These are phyloP conservation scores for Baudoinia panamericana DNA, from an alignment of 495 filamentous ascomycete genomes.

Conservation along the genomic window DNA sequence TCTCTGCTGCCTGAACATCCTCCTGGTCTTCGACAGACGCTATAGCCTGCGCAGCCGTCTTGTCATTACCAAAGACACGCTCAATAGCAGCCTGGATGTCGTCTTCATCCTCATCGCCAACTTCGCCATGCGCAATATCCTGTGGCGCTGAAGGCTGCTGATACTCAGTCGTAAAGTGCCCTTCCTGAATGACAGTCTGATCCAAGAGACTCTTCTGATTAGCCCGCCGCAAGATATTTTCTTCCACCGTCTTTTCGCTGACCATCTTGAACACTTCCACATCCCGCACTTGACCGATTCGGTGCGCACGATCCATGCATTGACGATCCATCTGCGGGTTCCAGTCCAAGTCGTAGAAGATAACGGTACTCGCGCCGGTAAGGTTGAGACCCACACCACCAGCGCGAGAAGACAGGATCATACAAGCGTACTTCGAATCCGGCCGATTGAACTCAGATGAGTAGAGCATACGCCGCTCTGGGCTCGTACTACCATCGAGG, in stretches of 20 bases:
- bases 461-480: conserved; percentile 88
- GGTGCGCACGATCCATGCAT: conserved; percentile 94
- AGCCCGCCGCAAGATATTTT: conserved; percentile 91
- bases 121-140: conserved; percentile 51
- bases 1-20: conserved; percentile 81
- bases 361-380: conserved; percentile 93
- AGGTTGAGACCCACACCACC: conserved; percentile 94
- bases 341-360: conserved; percentile 99
- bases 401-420: conserved; percentile 89
- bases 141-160: conserved; percentile 41
- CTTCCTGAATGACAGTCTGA: conserved; percentile 96
- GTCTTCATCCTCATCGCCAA: conserved; percentile 54
- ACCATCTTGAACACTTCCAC: conserved; percentile 98
- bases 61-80: conserved; percentile 53
- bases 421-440: conserved; percentile 58
- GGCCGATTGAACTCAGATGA: conserved; percentile 82
- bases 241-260: conserved; percentile 94
- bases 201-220: conserved; percentile 97
- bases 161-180: conserved; percentile 96
- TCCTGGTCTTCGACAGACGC: conserved; percentile 87
- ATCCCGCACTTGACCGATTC: conserved; percentile 94
- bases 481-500: conserved; percentile 84
- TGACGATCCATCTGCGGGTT: conserved; percentile 99
- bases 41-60: conserved; percentile 49
- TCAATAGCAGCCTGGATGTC: conserved; percentile 72